phyloP scores from a whole-genome alignment of 2,329 filamentous ascomycete species.

The Myriosclerotinia curreyana region DNA sequence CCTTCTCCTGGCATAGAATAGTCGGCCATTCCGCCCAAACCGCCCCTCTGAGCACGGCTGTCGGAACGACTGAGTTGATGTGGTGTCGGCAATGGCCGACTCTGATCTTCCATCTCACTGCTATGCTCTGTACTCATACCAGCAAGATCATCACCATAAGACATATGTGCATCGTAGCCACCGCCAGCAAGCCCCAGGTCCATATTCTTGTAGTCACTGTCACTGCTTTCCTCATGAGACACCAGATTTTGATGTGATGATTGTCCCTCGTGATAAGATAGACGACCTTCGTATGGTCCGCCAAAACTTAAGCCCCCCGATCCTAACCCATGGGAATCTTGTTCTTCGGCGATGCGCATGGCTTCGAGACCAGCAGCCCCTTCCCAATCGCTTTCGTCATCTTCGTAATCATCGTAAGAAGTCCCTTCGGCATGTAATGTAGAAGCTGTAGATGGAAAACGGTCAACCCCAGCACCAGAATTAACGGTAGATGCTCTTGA shows the following conservation, averaged over 20 bases:
- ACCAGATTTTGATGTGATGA: slow-evolving; percentile 38
- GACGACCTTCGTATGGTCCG: slow-evolving; percentile 39
- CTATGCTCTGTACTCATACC: slow-evolving; percentile 37
- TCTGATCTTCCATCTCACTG: slow-evolving; percentile 45
- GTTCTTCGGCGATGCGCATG: slow-evolving; percentile 77
- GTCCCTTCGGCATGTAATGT: slow-evolving; percentile 41
- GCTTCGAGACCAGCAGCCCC: slow-evolving; percentile 80
- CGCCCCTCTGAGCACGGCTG: slow-evolving; percentile 32
- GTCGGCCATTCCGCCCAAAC: slow-evolving; percentile 39
- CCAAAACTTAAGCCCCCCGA: slow-evolving; percentile 53
- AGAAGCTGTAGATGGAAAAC: slow-evolving; percentile 51
- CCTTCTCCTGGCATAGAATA: slow-evolving; percentile 48
- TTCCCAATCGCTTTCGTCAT: slow-evolving; percentile 83
- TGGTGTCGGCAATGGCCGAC: slow-evolving; percentile 50
- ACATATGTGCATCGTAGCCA: slow-evolving; percentile 61
- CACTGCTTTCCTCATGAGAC: slow-evolving; percentile 53
- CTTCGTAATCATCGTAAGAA: slow-evolving; percentile 49
- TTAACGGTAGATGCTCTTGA: slow-evolving; percentile 50
- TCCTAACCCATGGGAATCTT: slow-evolving; percentile 63
- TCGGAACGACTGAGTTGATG: slow-evolving; percentile 40
- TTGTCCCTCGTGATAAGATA: slow-evolving; percentile 44
- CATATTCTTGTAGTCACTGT: slow-evolving; percentile 68
- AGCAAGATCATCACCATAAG: slow-evolving; percentile 52
- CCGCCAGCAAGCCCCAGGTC: slow-evolving; percentile 75
- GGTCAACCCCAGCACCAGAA: slow-evolving; percentile 44